phyloP scores from a whole-genome alignment of 2,329 filamentous ascomycete genomes.

The Myriosclerotinia curreyana region DNA sequence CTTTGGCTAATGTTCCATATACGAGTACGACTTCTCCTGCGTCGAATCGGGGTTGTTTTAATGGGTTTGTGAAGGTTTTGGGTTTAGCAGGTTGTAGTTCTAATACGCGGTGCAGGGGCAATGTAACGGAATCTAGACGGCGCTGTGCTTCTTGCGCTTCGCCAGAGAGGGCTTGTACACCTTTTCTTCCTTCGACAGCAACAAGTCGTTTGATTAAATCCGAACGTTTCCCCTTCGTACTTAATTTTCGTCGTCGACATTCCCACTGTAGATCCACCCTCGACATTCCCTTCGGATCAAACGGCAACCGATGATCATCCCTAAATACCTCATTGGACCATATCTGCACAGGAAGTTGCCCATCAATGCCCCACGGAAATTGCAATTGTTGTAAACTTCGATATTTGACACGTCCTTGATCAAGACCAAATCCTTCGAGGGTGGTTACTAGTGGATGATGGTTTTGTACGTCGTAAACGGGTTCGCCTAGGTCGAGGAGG shows the following conservation, averaged over 20 bases:
- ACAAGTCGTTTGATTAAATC: neutral
- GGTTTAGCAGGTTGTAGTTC: neutral
- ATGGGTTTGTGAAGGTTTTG: neutral
- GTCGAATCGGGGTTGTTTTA: conserved; percentile 2
- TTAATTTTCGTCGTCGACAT: neutral
- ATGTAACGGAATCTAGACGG: neutral
- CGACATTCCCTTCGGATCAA: conserved; percentile 8
- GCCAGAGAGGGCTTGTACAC: neutral
- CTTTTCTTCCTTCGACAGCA: neutral
- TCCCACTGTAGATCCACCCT: conserved; percentile 14
- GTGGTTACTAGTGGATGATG: neutral
- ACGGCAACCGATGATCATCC: neutral
- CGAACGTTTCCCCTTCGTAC: neutral
- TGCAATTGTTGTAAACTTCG: neutral
- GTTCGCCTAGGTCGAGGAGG: conserved; percentile 19
- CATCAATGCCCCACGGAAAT: conserved; percentile 18
- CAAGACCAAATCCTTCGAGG: neutral
- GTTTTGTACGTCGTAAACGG: conserved; percentile 9
- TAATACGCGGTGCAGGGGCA: neutral
- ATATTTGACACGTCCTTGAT: conserved; percentile 7
- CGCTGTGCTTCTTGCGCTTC: neutral
- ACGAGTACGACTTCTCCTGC: conserved; percentile 2
- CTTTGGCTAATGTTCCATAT: neutral
- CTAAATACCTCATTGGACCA: neutral
- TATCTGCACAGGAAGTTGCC: neutral